phyloP scores from a whole-genome alignment of 306 rosid genomes.

The Calophaca sinica region DNA sequence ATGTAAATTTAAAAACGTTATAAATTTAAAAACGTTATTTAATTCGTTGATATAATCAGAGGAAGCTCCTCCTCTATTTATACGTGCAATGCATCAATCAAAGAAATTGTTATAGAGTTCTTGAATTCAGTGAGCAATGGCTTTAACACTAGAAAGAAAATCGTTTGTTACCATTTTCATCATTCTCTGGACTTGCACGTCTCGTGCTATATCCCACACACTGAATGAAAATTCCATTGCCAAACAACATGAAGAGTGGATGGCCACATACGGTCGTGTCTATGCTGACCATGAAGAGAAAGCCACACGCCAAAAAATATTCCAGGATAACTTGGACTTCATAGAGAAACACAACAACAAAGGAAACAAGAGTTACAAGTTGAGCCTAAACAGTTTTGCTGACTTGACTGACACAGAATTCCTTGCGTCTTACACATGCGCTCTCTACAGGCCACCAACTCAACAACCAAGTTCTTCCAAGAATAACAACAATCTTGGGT shows the following conservation, averaged over 20 bases:
- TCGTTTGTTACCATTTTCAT: not conserved
- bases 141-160: too few species aligned
- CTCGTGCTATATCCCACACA: not conserved
- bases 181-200: not conserved
- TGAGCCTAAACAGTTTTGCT: not conserved
- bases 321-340: not conserved
- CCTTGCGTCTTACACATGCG: not conserved
- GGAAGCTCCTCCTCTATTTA: too few species aligned
- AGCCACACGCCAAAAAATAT: slow-evolving; percentile 5
- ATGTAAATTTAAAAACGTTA: too few species aligned
- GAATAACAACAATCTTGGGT: too few species aligned
- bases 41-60: too few species aligned
- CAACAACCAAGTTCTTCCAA: not conserved
- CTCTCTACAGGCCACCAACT: not conserved
- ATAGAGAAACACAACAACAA: not conserved
- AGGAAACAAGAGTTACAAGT: not conserved
- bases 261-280: not conserved
- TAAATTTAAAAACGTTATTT: too few species aligned
- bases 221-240: slow-evolving; percentile 14
- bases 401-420: not conserved
- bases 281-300: slow-evolving; percentile 28
- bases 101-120: too few species aligned
- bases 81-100: too few species aligned
- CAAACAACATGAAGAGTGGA: slow-evolving; percentile 27
- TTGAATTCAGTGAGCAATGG: too few species aligned